phyloP scores from a whole-genome alignment of 23 red algal species.

The Gracilaria gracilis region DNA sequence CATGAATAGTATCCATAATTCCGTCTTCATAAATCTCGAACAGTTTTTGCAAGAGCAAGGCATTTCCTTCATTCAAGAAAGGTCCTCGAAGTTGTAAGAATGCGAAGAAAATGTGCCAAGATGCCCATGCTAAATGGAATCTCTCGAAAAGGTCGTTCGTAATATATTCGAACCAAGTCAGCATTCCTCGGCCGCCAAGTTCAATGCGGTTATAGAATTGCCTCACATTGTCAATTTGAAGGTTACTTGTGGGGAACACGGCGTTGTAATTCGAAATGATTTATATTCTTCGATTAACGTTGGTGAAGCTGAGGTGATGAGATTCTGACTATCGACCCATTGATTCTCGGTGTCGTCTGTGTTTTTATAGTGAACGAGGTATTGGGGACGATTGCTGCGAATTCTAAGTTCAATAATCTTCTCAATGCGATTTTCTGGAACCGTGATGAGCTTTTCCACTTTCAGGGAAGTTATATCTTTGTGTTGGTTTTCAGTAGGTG shows the following conservation, averaged over 20 bases:
- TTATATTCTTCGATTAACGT: background rate
- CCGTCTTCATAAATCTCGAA: background rate
- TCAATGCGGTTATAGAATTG: background rate
- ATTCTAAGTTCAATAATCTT: background rate
- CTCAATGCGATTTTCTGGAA: background rate
- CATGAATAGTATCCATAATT: background rate
- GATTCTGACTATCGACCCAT: background rate
- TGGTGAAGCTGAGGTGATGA: background rate
- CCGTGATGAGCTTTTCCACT: background rate
- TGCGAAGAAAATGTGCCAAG: background rate
- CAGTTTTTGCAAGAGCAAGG: background rate
- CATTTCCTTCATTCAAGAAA: background rate
- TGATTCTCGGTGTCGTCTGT: conserved; percentile 1
- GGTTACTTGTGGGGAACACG: background rate
- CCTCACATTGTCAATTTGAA: background rate
- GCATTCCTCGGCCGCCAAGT: background rate
- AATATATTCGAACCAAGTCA: background rate
- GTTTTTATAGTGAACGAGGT: conserved; percentile 25
- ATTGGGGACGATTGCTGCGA: background rate
- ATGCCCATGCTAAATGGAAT: background rate
- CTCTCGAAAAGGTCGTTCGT: background rate
- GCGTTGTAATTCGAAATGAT: background rate
- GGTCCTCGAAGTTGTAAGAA: background rate
- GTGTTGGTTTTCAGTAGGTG: background rate
- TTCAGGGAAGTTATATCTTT: background rate